These are phyloP conservation scores for Aspergillus tanneri DNA, from an alignment of 2,329 filamentous ascomycete genomes.

Conservation along the genomic window DNA sequence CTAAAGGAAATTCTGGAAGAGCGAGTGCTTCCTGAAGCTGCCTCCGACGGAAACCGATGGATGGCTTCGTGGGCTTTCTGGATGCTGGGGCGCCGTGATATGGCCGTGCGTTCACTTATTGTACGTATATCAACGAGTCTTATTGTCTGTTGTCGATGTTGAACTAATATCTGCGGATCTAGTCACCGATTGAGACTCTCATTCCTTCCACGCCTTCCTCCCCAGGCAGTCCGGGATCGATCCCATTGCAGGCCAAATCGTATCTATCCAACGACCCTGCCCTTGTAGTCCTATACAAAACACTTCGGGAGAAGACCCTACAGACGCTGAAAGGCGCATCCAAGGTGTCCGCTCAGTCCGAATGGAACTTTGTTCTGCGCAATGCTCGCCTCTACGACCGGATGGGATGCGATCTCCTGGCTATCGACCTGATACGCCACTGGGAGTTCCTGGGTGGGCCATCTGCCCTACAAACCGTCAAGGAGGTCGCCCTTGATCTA, in stretches of 20 bases:
- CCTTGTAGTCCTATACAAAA: constrained; percentile 79
- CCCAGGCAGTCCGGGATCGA: constrained; percentile 61
- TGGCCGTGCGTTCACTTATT: constrained; percentile 79
- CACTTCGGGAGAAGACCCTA: constrained; percentile 76
- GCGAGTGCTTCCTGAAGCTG: constrained; percentile 73
- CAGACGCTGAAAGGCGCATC: constrained; percentile 84
- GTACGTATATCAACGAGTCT: constrained; percentile 50
- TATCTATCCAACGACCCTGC: constrained; percentile 91
- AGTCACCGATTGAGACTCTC: constrained; percentile 76
- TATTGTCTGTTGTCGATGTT: too few species aligned
- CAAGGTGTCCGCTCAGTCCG: constrained; percentile 72
- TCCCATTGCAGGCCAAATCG: constrained; percentile 65
- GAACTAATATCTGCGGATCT: background rate
- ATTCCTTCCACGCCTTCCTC: constrained; percentile 51
- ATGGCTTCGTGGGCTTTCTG: constrained; percentile 94
- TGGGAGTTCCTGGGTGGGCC: constrained; percentile 51
- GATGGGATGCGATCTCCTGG: constrained; percentile 91
- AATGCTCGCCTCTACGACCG: constrained; percentile 80
- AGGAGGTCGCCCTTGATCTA: constrained; percentile 29
- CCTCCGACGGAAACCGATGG: constrained; percentile 84
- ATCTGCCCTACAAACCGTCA: constrained; percentile 36
- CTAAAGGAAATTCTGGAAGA: constrained; percentile 73
- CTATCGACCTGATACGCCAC: constrained; percentile 67
- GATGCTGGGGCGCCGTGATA: constrained; percentile 78
- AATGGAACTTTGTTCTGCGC: constrained; percentile 87